These are phyloP conservation scores for Bertia moriformis DNA, from an alignment of 2,329 filamentous ascomycete genomes.

Conservation along the genomic window DNA sequence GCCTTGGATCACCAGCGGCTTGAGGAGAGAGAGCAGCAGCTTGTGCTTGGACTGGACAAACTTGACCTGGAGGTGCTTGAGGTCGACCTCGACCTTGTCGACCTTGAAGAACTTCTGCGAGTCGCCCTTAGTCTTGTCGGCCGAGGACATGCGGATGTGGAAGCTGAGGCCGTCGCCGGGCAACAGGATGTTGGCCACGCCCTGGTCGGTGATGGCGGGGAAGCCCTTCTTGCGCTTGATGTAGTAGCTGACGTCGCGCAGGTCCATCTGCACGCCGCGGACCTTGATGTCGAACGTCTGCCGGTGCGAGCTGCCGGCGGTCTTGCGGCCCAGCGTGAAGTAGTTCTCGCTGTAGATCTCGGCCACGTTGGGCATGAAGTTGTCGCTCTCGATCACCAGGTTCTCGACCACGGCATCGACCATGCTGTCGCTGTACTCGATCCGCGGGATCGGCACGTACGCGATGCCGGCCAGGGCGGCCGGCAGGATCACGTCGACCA, in stretches of 20 bases:
- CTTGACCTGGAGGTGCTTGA: constrained; percentile 74
- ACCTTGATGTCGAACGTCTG: constrained; percentile 68
- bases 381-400: constrained; percentile 86
- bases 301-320: constrained; percentile 63
- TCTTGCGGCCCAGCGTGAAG: constrained; percentile 88
- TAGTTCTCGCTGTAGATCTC: constrained; percentile 87
- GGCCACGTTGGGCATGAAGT: constrained; percentile 82
- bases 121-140: constrained; percentile 59
- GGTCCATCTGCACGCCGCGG: constrained; percentile 81
- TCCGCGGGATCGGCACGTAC: constrained; percentile 84
- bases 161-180: constrained; percentile 81
- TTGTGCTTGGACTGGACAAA: constrained; percentile 93
- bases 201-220: constrained; percentile 72
- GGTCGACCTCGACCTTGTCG: constrained; percentile 70
- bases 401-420: constrained; percentile 88
- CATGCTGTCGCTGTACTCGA: constrained; percentile 75
- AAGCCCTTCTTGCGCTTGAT: constrained; percentile 91
- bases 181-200: constrained; percentile 76
- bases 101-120: constrained; percentile 83
- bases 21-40: constrained; percentile 71
- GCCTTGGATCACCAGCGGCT: constrained; percentile 71
- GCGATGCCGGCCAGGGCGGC: constrained; percentile 68
- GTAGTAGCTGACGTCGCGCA: constrained; percentile 83
- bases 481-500: constrained; percentile 76
- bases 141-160: constrained; percentile 75